Base-by-base conservation (phyloP, 169 alveolate genomes). In the Blepharisma undulans region DNA sequence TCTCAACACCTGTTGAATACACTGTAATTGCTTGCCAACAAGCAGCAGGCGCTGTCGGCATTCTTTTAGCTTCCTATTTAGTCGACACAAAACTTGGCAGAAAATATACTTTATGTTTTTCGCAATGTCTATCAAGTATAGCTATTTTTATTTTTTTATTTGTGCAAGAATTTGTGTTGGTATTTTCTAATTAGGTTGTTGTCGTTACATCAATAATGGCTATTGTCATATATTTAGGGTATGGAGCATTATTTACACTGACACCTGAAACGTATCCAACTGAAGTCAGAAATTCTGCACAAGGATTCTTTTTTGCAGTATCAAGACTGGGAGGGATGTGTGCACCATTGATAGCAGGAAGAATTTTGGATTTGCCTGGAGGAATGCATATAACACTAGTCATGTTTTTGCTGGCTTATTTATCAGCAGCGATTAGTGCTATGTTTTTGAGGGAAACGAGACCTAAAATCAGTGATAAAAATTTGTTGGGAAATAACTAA, bases 341-440 rank as follows among this genome's bases (percentile, higher is more conserved):
- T 7, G 72, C 78, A 30, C 89, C 89, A 19, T n/a, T 82, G 30
- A n/a, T 48, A 18, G 77, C 89, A 4, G 89, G 89, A 82, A 19
- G 7, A 48, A 7, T 82, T 4, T 76, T 82, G 6, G 72, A 30
- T 22, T 22, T 34, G 33, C 22, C 30, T 48, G 89, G 89, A 34
- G 89, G 89, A 19, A 19, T 66, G 19, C 25, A 19, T 30, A 27
- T 85, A 27, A 16, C 30, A 27, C 90, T 85, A 6, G 33, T 82
- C 10, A 21, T 82, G 27, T 59, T 82, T 29, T 30, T 76, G 22
- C 60, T 29, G 6, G 30, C 33, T 76, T 82, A 29, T 59, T 21
- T n/a, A 82, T 5, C 25, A 22, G 77, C 89, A n/a, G 72, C 78
- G 4, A 48, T 48, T 36, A 21, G 32, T 19, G 4, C 66, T 27